These are phyloP conservation scores for Fusarium musae DNA, from an alignment of 2,329 filamentous ascomycete species.

Conservation along the genomic window DNA sequence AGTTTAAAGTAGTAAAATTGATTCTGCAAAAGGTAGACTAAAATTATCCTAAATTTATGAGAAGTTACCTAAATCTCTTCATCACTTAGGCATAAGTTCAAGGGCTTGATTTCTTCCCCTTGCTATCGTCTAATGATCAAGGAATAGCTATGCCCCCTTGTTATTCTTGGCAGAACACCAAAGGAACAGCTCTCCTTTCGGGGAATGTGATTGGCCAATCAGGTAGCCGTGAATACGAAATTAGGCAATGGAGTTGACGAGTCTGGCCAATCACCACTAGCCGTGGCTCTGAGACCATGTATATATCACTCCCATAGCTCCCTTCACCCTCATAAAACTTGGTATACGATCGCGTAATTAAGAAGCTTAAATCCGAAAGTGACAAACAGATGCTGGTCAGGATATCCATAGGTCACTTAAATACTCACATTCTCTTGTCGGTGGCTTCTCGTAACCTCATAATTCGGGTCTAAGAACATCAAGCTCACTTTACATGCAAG, in stretches of 20 bases:
- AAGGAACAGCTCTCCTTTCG: background rate
- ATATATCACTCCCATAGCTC: background rate
- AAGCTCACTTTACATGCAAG: background rate
- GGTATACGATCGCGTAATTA: background rate
- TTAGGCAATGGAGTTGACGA: background rate
- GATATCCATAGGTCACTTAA: too few species aligned
- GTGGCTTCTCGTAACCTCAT: background rate
- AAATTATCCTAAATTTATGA: too few species aligned
- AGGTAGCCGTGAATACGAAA: background rate
- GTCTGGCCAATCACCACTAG: background rate
- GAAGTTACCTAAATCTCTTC: too few species aligned
- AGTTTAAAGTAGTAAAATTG: too few species aligned
- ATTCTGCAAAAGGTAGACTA: too few species aligned
- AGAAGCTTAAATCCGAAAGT: background rate
- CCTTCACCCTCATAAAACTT: background rate
- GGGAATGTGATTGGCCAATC: background rate
- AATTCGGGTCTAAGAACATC: background rate
- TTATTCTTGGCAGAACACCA: background rate
- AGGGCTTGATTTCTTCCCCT: too few species aligned
- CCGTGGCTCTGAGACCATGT: background rate
- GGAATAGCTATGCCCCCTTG: background rate
- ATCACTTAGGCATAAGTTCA: too few species aligned
- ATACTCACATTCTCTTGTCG: background rate
- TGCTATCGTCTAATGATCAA: background rate
- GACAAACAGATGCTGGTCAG: background rate